phyloP scores from a whole-genome alignment of 441 rosid genomes.

The Daphne laureola region DNA sequence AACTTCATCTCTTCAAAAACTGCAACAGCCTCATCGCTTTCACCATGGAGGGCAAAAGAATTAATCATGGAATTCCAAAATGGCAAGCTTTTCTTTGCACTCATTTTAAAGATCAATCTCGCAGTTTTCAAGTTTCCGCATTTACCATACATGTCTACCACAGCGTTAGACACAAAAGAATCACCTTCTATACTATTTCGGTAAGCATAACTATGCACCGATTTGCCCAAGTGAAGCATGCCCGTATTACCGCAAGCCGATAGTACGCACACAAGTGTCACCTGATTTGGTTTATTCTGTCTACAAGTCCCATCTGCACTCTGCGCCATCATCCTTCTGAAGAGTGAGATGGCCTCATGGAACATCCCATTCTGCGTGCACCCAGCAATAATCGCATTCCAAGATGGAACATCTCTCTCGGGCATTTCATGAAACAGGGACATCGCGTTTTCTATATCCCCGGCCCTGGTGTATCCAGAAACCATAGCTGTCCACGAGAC shows the following conservation, averaged over 20 bases:
- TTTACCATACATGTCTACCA: conserved; percentile 62
- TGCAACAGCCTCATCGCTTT: conserved; percentile 31
- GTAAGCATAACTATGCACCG: conserved; percentile 41
- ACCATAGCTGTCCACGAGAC: conserved; percentile 67
- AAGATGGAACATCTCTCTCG: conserved; percentile 54
- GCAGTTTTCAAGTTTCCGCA: conserved; percentile 53
- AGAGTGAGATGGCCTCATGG: conserved; percentile 33
- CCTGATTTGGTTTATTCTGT: conserved; percentile 35
- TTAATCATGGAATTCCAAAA: conserved; percentile 64
- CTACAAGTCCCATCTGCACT: conserved; percentile 3
- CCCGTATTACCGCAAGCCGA: conserved; percentile 59
- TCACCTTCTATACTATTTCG: conserved; percentile 26
- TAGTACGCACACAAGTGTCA: conserved; percentile 42
- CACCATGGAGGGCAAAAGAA: conserved; percentile 56
- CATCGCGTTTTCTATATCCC: conserved; percentile 33
- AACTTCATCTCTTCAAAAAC: conserved; percentile 47
- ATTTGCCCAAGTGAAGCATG: conserved; percentile 40
- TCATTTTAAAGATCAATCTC: conserved; percentile 31
- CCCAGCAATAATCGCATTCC: conserved; percentile 62
- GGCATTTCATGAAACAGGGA: conserved; percentile 47
- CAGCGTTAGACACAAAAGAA: conserved; percentile 39
- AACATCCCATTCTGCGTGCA: conserved; percentile 57
- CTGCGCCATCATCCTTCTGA: conserved; percentile 35
- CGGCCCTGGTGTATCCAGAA: conserved; percentile 43
- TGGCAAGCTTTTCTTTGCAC: conserved; percentile 27